Conservation (phyloP, 2,329 filamentous ascomycete species). For the Pseudophaeomoniella oleicola region DNA sequence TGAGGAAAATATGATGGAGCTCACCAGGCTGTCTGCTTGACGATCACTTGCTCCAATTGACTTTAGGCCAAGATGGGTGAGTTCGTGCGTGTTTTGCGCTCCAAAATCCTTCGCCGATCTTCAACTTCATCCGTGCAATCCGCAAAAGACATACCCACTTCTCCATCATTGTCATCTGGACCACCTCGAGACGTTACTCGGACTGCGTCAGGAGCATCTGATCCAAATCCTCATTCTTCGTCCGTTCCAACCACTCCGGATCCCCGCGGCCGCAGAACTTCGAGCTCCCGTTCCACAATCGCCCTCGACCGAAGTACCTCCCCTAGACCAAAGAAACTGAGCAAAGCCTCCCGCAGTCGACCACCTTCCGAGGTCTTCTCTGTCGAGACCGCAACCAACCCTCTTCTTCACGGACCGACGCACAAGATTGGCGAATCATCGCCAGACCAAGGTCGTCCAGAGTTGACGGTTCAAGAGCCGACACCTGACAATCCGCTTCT, state of each 20-base stretch:
- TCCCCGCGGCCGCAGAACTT: neutral
- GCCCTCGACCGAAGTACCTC: slow-evolving; percentile 1
- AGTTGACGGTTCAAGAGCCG: slow-evolving; percentile 1
- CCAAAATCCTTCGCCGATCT: slow-evolving; percentile 1
- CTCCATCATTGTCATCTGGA: neutral
- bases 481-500: neutral
- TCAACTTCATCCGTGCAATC: slow-evolving; percentile 1
- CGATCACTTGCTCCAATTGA: no score
- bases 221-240: neutral
- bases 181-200: neutral
- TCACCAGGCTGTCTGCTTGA: no score
- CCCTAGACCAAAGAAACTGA: neutral
- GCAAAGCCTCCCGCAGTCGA: neutral
- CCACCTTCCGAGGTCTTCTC: neutral
- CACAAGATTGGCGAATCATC: neutral
- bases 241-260: slow-evolving; percentile 1
- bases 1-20: no score
- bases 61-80: neutral
- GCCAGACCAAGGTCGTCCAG: neutral
- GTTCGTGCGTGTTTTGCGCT: slow-evolving; percentile 1
- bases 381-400: neutral
- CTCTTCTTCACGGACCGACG: neutral
- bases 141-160: neutral
- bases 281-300: neutral
- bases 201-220: neutral